These are phyloP conservation scores for Pseudogymnoascus sp. DNA, from an alignment of 2,329 filamentous ascomycete species.

Conservation along the genomic window DNA sequence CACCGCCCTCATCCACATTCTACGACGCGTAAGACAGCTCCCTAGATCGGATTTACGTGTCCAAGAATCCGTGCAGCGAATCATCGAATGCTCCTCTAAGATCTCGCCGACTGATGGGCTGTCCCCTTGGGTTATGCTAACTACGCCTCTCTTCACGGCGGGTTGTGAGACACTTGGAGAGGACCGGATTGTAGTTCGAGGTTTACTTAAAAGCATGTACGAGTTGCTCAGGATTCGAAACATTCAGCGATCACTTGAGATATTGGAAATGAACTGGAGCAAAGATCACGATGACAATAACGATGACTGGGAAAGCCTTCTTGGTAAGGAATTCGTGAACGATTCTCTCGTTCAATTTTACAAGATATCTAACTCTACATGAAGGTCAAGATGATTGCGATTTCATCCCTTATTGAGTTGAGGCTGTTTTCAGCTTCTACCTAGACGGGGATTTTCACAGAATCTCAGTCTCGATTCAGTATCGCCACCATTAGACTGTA, in stretches of 20 bases:
- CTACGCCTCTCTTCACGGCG: slow-evolving; percentile 36
- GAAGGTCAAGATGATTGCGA: slow-evolving; percentile 14
- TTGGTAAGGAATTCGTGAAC: slow-evolving; percentile 25
- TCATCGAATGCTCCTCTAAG: slow-evolving; percentile 32
- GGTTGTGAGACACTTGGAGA: slow-evolving; percentile 33
- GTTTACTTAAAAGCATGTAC: slow-evolving; percentile 29
- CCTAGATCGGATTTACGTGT: slow-evolving; percentile 15
- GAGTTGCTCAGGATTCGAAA: slow-evolving; percentile 35
- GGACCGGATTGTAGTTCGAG: slow-evolving; percentile 30
- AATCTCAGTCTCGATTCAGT: not conserved
- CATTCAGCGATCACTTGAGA: slow-evolving; percentile 33
- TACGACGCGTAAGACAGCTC: slow-evolving; percentile 30
- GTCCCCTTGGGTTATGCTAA: slow-evolving; percentile 35
- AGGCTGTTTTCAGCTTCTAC: not conserved
- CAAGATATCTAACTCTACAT: not conserved
- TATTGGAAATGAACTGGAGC: slow-evolving; percentile 32
- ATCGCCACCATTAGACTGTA: not conserved
- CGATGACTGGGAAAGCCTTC: slow-evolving; percentile 32
- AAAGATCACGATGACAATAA: slow-evolving; percentile 23
- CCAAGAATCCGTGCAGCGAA: slow-evolving; percentile 24
- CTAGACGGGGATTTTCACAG: not conserved
- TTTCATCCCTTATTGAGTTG: slow-evolving; percentile 17
- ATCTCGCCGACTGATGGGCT: slow-evolving; percentile 33
- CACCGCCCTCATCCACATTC: slow-evolving; percentile 35
- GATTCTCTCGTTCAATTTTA: not conserved